phyloP scores from a whole-genome alignment of 192 early-diverging fungal species.

The Backusella westeae region DNA sequence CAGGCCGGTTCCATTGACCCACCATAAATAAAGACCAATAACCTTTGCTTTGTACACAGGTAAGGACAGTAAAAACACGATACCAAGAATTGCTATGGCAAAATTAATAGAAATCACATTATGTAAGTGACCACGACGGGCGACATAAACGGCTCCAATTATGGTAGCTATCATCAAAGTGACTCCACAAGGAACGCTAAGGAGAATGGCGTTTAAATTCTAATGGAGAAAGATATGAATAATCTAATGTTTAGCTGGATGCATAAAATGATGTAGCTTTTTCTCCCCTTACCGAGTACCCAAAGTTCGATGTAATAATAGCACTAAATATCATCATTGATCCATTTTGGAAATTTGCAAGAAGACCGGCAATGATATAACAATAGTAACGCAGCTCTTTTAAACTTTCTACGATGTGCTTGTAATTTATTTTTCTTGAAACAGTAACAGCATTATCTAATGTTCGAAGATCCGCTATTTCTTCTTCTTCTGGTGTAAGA shows the following conservation, averaged over 20 bases:
- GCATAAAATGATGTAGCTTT: neutral
- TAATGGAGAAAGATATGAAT: neutral
- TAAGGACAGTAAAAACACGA: slow-evolving; percentile 12
- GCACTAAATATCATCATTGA: slow-evolving; percentile 9
- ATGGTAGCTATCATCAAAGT: neutral
- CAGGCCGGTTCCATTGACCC: neutral
- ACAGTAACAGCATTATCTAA: slow-evolving; percentile 24
- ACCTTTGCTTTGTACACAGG: slow-evolving; percentile 10
- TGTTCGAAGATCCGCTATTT: neutral
- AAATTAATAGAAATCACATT: neutral
- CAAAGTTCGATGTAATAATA: slow-evolving; percentile 16
- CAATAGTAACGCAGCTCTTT: slow-evolving; percentile 19
- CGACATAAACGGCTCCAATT: neutral
- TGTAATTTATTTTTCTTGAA: slow-evolving; percentile 11
- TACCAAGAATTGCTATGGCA: slow-evolving; percentile 2
- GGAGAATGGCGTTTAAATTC: slow-evolving; percentile 23
- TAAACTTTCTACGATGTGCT: slow-evolving; percentile 23
- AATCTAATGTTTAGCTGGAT: neutral
- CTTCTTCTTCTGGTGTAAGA: neutral
- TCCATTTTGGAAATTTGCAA: slow-evolving; percentile 26
- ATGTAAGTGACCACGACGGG: neutral
- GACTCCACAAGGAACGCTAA: slow-evolving; percentile 12
- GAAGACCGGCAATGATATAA: neutral
- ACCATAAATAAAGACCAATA: slow-evolving; percentile 20
- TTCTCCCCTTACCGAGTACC: slow-evolving; percentile 21